Percentiles rank a stretch among this genome's conserved stretches.
phyloP scores from a whole-genome alignment of 2,329 filamentous ascomycete genomes.

The Elsinoe necatrix region DNA sequence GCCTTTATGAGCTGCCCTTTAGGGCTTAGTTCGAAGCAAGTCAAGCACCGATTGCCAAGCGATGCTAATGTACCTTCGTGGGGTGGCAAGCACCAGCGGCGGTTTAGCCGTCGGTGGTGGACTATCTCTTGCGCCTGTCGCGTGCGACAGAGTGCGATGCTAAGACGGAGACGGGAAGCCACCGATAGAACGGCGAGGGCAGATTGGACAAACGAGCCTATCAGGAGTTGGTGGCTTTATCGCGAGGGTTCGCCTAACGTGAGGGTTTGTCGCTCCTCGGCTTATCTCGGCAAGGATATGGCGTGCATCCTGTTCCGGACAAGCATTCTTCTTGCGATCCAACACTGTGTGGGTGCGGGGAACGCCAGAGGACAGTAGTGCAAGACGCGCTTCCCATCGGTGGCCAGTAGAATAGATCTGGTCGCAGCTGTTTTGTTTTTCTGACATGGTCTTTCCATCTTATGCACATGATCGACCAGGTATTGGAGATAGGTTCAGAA shows the following conservation, averaged over 20 bases:
- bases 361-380: neutral
- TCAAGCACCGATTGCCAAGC: slow-evolving; percentile 9
- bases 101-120: slow-evolving; percentile 4
- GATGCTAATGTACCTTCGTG: slow-evolving; percentile 12
- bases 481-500: neutral
- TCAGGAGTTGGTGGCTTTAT: slow-evolving; percentile 13
- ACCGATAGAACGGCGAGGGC: slow-evolving; percentile 10
- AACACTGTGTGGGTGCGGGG: neutral
- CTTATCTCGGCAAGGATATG: slow-evolving; percentile 14
- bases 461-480: neutral
- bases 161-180: neutral
- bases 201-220: slow-evolving; percentile 9
- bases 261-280: slow-evolving; percentile 4
- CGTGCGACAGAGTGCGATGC: slow-evolving; percentile 1
- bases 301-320: slow-evolving; percentile 9
- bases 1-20: neutral
- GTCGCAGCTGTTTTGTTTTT: neutral
- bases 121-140: slow-evolving; percentile 8
- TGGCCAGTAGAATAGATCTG: neutral
- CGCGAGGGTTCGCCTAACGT: slow-evolving; percentile 10
- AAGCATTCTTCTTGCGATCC: slow-evolving; percentile 10
- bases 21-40: neutral
- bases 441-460: neutral
- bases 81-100: slow-evolving; percentile 5
- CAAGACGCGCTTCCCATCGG: slow-evolving; percentile 8